phyloP scores from a whole-genome alignment of 371 early-diverging fungal genomes.

The Syncephalis plumigaleata region DNA sequence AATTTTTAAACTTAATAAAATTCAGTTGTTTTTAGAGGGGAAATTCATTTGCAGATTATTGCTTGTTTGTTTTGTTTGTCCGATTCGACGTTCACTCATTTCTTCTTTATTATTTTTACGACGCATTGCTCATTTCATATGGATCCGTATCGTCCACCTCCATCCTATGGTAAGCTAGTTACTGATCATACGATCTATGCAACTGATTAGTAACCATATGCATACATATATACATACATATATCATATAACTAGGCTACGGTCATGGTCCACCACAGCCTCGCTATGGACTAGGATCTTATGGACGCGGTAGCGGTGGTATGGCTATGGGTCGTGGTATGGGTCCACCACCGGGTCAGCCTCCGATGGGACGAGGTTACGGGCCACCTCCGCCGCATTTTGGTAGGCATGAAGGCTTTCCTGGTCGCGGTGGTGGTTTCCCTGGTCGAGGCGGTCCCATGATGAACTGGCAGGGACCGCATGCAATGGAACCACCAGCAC shows the following conservation, averaged over 20 bases:
- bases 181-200: not conserved
- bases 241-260: not conserved
- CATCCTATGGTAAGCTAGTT: slow-evolving; percentile 1
- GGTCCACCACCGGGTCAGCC: not conserved
- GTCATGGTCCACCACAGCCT: not conserved
- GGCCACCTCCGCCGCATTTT: slow-evolving; percentile 3
- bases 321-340: not conserved
- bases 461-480: no score
- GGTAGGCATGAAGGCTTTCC: no score
- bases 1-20: no score
- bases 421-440: not conserved
- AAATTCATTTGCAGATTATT: no score
- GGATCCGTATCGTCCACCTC: slow-evolving; percentile 7
- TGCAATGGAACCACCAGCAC: slow-evolving; percentile 1
- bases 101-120: no score
- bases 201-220: no score
- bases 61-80: no score
- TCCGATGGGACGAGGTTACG: slow-evolving; percentile 3
- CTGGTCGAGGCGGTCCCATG: not conserved
- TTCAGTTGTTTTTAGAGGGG: no score
- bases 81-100: no score
- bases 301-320: slow-evolving; percentile 1
- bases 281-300: slow-evolving; percentile 2
- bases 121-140: not conserved
- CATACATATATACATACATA: no score